Percentiles rank a stretch among this genome's conserved stretches.
phyloP scores from a whole-genome alignment of 2,329 filamentous ascomycete species.

The Podosphaera fusca region DNA sequence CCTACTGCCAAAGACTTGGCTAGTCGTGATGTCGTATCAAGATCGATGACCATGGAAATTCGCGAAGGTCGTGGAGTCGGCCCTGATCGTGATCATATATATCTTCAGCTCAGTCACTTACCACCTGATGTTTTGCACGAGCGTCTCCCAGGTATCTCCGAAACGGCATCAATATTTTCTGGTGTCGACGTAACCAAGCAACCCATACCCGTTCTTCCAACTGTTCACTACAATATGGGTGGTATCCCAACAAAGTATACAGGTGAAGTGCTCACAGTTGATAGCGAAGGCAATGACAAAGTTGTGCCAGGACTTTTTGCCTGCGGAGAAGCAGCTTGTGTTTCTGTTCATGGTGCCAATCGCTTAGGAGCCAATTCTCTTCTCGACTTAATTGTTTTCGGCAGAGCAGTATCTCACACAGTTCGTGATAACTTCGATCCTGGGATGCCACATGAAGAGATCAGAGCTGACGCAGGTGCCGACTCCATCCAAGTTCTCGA shows the following conservation, averaged over 20 bases:
- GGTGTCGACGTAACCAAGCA: slow-evolving; percentile 95
- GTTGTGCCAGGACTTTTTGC: slow-evolving; percentile 88
- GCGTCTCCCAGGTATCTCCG: slow-evolving; percentile 92
- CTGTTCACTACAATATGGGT: slow-evolving; percentile 99
- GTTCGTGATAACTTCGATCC: slow-evolving; percentile 87
- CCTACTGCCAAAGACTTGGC: slow-evolving; percentile 96
- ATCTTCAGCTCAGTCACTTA: slow-evolving; percentile 89
- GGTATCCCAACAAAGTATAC: slow-evolving; percentile 96
- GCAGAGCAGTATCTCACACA: slow-evolving; percentile 75
- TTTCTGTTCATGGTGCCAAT: slow-evolving; percentile 96
- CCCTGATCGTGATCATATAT: slow-evolving; percentile 94
- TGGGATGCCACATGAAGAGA: slow-evolving; percentile 54
- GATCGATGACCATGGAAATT: slow-evolving; percentile 97
- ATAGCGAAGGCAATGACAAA: slow-evolving; percentile 71
- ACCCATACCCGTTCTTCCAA: slow-evolving; percentile 87
- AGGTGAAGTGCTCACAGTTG: slow-evolving; percentile 78
- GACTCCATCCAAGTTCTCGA: slow-evolving; percentile 73
- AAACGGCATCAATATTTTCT: slow-evolving; percentile 91
- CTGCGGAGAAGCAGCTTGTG: slow-evolving; percentile 89
- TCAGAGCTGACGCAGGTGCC: slow-evolving; percentile 67
- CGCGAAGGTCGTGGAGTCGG: slow-evolving; percentile 93
- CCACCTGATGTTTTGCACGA: slow-evolving; percentile 82
- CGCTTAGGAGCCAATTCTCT: slow-evolving; percentile 95
- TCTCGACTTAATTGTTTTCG: slow-evolving; percentile 91
- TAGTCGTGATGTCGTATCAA: slow-evolving; percentile 83